Conservation (phyloP, 768 basidiomycete genomes). For the Lactarius trivialis region DNA sequence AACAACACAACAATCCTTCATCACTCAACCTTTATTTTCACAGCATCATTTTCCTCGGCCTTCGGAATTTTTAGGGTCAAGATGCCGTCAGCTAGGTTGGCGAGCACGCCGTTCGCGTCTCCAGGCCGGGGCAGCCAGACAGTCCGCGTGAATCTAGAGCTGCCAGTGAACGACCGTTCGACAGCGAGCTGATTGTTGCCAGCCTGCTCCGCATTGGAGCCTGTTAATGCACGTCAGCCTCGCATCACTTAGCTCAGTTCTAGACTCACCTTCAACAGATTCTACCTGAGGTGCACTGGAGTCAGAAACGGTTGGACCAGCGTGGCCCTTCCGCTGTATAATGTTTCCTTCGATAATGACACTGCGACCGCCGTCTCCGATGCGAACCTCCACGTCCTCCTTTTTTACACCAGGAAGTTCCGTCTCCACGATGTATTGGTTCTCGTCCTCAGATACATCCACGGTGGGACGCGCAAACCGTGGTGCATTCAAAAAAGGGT, state of each 20-base stretch:
- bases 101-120: constrained; percentile 50
- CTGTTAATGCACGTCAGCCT: constrained; percentile 24
- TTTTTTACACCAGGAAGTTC: constrained; percentile 76
- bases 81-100: constrained; percentile 63
- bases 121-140: constrained; percentile 64
- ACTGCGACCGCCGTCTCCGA: constrained; percentile 64
- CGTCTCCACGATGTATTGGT: constrained; percentile 63
- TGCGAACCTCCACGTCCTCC: constrained; percentile 63
- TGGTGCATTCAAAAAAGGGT: constrained; percentile 41
- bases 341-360: constrained; percentile 67
- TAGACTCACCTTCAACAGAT: not conserved
- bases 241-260: constrained; percentile 1
- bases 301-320: not conserved
- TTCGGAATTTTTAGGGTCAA: constrained; percentile 57
- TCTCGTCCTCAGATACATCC: constrained; percentile 60
- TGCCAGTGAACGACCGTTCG: constrained; percentile 55
- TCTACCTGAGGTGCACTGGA: not conserved
- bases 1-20: not conserved
- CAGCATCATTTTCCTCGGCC: constrained; percentile 49
- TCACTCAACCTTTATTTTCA: constrained; percentile 41
- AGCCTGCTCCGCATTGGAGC: constrained; percentile 7
- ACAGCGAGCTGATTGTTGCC: constrained; percentile 39
- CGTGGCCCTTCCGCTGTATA: constrained; percentile 1
- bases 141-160: constrained; percentile 56
- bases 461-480: constrained; percentile 44